Evolutionary conservation across 148 eudicot species (phyloP).

Genomic region (Polygonum aviculare): DNA sequence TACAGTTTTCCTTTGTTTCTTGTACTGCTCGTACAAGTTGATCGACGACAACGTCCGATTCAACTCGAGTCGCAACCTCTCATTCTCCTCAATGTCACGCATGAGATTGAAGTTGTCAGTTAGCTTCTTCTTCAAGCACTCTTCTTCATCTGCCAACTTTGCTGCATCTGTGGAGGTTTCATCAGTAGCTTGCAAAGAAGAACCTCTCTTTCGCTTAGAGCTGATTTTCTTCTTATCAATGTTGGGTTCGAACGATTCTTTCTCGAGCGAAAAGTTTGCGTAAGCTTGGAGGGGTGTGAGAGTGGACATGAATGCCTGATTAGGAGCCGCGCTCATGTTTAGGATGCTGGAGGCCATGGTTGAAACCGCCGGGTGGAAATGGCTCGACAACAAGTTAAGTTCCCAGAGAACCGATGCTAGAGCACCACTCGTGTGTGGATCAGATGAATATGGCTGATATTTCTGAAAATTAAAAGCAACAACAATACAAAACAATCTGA

Average conservation of each 20-base stretch:
- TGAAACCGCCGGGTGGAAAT: slow-evolving; percentile 73
- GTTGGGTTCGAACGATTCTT: slow-evolving; percentile 30
- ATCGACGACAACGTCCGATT: slow-evolving; percentile 32
- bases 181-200: slow-evolving; percentile 11
- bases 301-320: slow-evolving; percentile 50
- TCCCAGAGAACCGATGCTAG: slow-evolving; percentile 97
- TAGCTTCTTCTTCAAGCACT: slow-evolving; percentile 52
- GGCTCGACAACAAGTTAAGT: slow-evolving; percentile 64
- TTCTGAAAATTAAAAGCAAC: slow-evolving; percentile 32
- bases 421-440: slow-evolving; percentile 90
- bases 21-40: slow-evolving; percentile 45
- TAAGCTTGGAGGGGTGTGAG: slow-evolving; percentile 77
- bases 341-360: slow-evolving; percentile 67
- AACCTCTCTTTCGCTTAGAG: slow-evolving; percentile 41
- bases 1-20: slow-evolving; percentile 27
- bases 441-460: slow-evolving; percentile 79
- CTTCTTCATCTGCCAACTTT: slow-evolving; percentile 44
- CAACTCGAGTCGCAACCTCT: slow-evolving; percentile 53
- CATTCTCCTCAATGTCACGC: slow-evolving; percentile 49
- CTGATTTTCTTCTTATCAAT: slow-evolving; percentile 31
- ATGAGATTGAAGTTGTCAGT: slow-evolving; percentile 48
- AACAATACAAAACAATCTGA: not conserved
- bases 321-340: slow-evolving; percentile 33
- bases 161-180: slow-evolving; percentile 12
- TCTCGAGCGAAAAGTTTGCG: slow-evolving; percentile 45